Conservation (phyloP, 257 asterid species). For the Nicotiana noctiflora region DNA sequence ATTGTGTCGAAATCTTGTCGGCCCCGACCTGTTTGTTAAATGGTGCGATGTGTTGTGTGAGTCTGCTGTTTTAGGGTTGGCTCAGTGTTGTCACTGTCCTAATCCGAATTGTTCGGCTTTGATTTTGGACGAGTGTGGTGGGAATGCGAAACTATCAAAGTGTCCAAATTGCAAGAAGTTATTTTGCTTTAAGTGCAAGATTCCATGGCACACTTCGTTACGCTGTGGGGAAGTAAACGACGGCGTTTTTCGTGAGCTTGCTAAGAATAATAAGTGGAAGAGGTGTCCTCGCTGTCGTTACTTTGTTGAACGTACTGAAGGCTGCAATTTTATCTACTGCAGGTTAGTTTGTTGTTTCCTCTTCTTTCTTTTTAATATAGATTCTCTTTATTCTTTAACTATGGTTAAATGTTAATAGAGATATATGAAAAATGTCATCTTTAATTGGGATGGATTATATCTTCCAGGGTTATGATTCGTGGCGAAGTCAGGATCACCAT, state of each 20-base stretch:
- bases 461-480: no score
- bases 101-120: conserved; percentile 39
- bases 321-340: conserved; percentile 53
- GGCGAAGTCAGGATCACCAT: no score
- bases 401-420: no score
- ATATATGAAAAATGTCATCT: no score
- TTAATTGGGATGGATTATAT: no score
- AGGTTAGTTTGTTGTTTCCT: conserved; percentile 26
- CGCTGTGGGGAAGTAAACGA: conserved; percentile 40
- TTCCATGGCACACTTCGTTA: conserved; percentile 53
- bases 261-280: conserved; percentile 44
- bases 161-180: conserved; percentile 52
- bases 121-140: conserved; percentile 71
- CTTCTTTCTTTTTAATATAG: not conserved
- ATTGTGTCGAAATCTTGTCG: conserved; percentile 34
- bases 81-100: conserved; percentile 53
- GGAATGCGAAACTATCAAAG: conserved; percentile 26
- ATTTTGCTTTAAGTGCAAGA: conserved; percentile 55
- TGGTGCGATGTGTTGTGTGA: conserved; percentile 74
- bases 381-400: not conserved
- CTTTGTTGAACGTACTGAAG: conserved; percentile 46
- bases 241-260: conserved; percentile 51
- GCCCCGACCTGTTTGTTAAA: conserved; percentile 36
- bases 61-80: conserved; percentile 27
- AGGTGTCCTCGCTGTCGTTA: conserved; percentile 69